These are phyloP conservation scores for Planoprotostelium fungivorum DNA, from an alignment of 78 protist species.

Conservation along the genomic window DNA sequence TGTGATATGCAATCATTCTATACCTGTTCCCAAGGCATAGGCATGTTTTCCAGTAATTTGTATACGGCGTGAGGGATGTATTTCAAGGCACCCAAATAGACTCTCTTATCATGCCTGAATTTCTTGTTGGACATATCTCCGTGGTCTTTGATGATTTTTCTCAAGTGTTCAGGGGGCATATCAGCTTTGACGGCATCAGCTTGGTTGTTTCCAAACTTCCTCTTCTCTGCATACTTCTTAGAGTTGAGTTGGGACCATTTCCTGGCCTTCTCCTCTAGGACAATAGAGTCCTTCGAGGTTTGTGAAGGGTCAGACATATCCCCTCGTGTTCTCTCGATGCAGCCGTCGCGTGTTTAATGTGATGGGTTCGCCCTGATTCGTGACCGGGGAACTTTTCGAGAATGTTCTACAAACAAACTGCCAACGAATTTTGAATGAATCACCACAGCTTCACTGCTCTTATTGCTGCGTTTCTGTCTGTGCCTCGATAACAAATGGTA, in stretches of 20 bases:
- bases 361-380: too few relatives aligned
- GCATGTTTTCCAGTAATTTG: slow-evolving; percentile 99
- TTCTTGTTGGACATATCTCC: slow-evolving; percentile 96
- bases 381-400: too few relatives aligned
- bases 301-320: neutral
- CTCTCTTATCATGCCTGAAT: slow-evolving; percentile 95
- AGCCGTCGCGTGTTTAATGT: too few relatives aligned
- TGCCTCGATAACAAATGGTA: too few relatives aligned
- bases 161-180: slow-evolving; percentile 97
- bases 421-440: too few relatives aligned
- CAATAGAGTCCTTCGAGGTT: neutral
- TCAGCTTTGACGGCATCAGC: slow-evolving; percentile 84
- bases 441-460: too few relatives aligned
- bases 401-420: too few relatives aligned
- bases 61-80: slow-evolving; percentile 97
- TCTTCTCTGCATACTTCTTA: slow-evolving; percentile 84
- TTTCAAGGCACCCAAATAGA: slow-evolving; percentile 98
- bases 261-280: slow-evolving; percentile 40
- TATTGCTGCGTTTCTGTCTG: too few relatives aligned
- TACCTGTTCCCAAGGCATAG: slow-evolving; percentile 98
- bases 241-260: slow-evolving; percentile 89
- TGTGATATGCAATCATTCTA: neutral
- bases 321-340: too few relatives aligned
- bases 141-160: slow-evolving; percentile 97
- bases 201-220: slow-evolving; percentile 82